Base-by-base conservation (phyloP, 2,329 filamentous ascomycete species). In the Mycogone perniciosa region DNA sequence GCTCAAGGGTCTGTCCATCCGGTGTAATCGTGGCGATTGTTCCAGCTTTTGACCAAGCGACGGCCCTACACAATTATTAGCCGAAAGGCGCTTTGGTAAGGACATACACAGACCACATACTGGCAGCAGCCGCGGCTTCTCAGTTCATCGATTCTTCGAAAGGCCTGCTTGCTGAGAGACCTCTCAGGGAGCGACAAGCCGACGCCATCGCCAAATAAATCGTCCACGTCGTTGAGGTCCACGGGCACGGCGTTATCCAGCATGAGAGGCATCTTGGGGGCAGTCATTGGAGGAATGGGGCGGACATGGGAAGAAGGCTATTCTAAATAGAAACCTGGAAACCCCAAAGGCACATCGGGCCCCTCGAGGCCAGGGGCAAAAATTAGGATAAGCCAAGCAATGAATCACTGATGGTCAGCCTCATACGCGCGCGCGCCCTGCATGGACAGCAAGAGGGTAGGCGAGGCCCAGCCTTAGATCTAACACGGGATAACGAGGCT, bases 31-130 rank as follows among this genome's bases (percentile, higher is more conserved):
- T 86, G 30, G 91, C 91, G 58, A 97, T 88, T 53, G 85, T 89
- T 40, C 92, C 92, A 54, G 83, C 80, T 60, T 85, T 90, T 8
- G 92, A 96, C 91, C 92, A 97, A 31, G 87, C 84, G 48, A 96
- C 79, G 57, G 82, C 82, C 64, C 90, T 95, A 59, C 41, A 44
- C 42, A 44, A 31, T 37, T 26, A 50, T 59, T 54, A 64, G 56
- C 49, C 44, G 59, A 51, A 13, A 20, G 40, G 31, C 3, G 33
- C n/a, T 35, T 29, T 34, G 6, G n/a, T 10, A 30, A 37, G 31
- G 46, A 27, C 7, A 31, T n/a, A 41, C 37, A 44, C 48, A 13
- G 20, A 20, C 20, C 40, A 57, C 84, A 71, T 81, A 93, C 89
- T 90, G 86, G 75, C 85, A 89, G 66, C 88, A 93, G 11, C 89